A percentile compares a stretch with the other conserved stretches of the same genome.
Evolutionary conservation across 306 rosid genomes (phyloP).

Genomic region (Erythrophleum fordii): DNA sequence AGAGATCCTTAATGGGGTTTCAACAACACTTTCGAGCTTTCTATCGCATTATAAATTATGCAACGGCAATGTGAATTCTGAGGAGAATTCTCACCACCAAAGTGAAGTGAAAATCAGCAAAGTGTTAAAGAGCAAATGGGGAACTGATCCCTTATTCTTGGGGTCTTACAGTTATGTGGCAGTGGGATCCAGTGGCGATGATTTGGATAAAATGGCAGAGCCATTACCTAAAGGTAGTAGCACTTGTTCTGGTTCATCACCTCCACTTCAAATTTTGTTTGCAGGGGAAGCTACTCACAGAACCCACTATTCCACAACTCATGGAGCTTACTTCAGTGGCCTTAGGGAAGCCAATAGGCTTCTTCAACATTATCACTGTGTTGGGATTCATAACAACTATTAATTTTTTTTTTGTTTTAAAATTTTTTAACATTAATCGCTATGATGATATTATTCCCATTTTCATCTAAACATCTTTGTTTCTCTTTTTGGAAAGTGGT

Average conservation of each 20-base stretch:
- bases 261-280: constrained; percentile 84
- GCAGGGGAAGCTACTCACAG: constrained; percentile 99
- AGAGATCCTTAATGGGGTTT: constrained; percentile 72
- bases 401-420: constrained; percentile 29
- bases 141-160: constrained; percentile 77
- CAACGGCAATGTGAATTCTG: background rate
- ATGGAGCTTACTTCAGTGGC: constrained; percentile 97
- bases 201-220: constrained; percentile 85
- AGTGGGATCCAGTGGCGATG: constrained; percentile 91
- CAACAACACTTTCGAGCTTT: constrained; percentile 64
- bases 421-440: constrained; percentile 49
- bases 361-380: constrained; percentile 79
- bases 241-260: constrained; percentile 30
- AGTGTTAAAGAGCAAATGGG: constrained; percentile 85
- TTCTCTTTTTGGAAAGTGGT: constrained; percentile 50
- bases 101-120: constrained; percentile 54
- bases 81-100: constrained; percentile 34
- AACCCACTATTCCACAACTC: constrained; percentile 97
- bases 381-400: constrained; percentile 54
- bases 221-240: constrained; percentile 71
- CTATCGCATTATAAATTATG: constrained; percentile 3
- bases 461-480: constrained; percentile 60
- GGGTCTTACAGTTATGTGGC: constrained; percentile 90
- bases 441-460: constrained; percentile 64
- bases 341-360: constrained; percentile 95